Evolutionary conservation across 148 eudicot genomes (phyloP).

Genomic region (Pharnaceum exiguum): DNA sequence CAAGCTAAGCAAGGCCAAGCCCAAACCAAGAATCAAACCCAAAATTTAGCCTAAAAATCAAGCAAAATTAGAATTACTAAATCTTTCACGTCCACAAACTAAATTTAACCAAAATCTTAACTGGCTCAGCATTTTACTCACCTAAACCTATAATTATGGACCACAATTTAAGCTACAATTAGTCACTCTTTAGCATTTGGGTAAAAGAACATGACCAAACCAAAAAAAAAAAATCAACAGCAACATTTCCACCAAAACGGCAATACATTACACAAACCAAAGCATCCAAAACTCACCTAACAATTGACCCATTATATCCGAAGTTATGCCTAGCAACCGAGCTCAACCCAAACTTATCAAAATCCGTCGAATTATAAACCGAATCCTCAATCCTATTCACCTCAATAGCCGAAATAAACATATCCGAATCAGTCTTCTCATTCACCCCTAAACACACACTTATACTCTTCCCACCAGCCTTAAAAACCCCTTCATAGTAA

Average conservation of each 20-base stretch:
- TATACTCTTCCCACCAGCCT: slow-evolving; percentile 49
- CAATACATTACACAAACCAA: neutral
- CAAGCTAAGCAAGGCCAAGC: too few species aligned
- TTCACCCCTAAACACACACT: slow-evolving; percentile 80
- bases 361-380: slow-evolving; percentile 83
- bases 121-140: too few species aligned
- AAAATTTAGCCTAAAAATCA: too few species aligned
- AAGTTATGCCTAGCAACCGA: slow-evolving; percentile 79
- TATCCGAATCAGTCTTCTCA: slow-evolving; percentile 76
- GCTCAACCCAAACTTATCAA: slow-evolving; percentile 42
- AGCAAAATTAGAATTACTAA: too few species aligned
- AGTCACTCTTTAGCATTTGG: too few species aligned
- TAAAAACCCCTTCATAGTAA: slow-evolving; percentile 88
- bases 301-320: slow-evolving; percentile 54
- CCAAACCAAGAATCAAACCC: too few species aligned
- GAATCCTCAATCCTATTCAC: slow-evolving; percentile 51
- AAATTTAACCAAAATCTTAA: too few species aligned
- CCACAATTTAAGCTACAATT: too few species aligned
- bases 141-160: too few species aligned
- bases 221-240: too few species aligned
- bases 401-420: slow-evolving; percentile 88
- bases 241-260: neutral
- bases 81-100: too few species aligned
- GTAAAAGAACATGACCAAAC: too few species aligned
- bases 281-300: slow-evolving; percentile 44